A percentile compares a stretch with the other conserved stretches of the same genome.
Evolutionary conservation across 2,329 filamentous ascomycete species (phyloP).

Genomic region (Ceratocystiopsis brevicomis): DNA sequence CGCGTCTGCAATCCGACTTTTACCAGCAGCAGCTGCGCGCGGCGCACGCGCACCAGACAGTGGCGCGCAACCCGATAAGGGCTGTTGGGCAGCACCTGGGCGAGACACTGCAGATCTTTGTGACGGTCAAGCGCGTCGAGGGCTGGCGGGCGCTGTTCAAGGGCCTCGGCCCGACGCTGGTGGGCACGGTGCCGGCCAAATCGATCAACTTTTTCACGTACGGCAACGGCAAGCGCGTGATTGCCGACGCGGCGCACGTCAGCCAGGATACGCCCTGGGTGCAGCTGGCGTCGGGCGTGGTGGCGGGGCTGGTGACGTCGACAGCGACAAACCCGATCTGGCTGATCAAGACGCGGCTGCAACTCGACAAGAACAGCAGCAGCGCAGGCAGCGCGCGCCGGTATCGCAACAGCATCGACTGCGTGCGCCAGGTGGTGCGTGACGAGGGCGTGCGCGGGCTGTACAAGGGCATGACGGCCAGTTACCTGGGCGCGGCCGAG

Average conservation of each 20-base stretch:
- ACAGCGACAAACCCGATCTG: conserved; percentile 93
- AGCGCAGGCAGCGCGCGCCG: conserved; percentile 44
- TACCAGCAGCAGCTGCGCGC: conserved; percentile 69
- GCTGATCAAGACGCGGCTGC: conserved; percentile 83
- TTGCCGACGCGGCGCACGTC: conserved; percentile 55
- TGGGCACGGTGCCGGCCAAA: conserved; percentile 75
- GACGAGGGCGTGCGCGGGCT: conserved; percentile 66
- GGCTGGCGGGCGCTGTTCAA: conserved; percentile 83
- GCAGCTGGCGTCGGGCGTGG: conserved; percentile 57
- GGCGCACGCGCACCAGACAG: conserved; percentile 32
- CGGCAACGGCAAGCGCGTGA: conserved; percentile 72
- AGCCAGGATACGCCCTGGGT: conserved; percentile 51
- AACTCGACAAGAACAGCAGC: conserved; percentile 65
- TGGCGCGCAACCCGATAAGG: conserved; percentile 36
- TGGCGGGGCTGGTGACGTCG: conserved; percentile 67
- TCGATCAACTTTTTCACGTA: conserved; percentile 92
- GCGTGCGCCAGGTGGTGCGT: conserved; percentile 60
- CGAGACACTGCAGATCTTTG: conserved; percentile 74
- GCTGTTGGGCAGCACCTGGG: conserved; percentile 54
- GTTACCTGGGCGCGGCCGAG: conserved; percentile 79
- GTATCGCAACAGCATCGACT: conserved; percentile 80
- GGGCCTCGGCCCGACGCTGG: conserved; percentile 73
- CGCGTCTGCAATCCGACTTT: conserved; percentile 81
- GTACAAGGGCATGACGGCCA: conserved; percentile 80
- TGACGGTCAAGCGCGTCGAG: conserved; percentile 60